Conservation (phyloP, 768 basidiomycete genomes). For the Tulasnella calospora region DNA sequence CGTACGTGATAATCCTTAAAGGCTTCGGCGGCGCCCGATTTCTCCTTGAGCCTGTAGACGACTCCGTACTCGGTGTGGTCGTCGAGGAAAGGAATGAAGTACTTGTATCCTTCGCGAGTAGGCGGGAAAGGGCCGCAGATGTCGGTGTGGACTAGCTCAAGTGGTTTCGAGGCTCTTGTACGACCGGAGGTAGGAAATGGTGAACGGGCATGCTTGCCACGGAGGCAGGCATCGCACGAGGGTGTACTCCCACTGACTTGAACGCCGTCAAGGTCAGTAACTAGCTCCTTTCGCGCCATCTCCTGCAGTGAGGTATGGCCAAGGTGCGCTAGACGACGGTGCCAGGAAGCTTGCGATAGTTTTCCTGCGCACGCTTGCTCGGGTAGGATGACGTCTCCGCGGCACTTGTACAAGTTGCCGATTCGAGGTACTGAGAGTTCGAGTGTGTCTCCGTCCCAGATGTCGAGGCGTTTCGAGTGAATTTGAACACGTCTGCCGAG, state of each 20-base stretch:
- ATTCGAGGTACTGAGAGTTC: too few species aligned
- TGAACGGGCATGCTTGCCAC: too few species aligned
- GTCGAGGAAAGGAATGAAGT: background rate
- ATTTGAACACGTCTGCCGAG: background rate
- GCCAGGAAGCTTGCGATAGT: background rate
- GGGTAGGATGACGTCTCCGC: background rate
- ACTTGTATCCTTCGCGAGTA: background rate
- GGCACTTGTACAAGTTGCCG: background rate
- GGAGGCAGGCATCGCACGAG: background rate
- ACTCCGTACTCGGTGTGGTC: background rate
- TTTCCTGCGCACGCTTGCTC: background rate
- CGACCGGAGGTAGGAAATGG: too few species aligned
- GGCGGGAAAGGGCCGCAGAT: background rate
- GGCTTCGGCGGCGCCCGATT: background rate
- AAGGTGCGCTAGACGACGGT: background rate
- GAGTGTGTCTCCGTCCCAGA: background rate
- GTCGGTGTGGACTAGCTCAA: constrained; percentile 1
- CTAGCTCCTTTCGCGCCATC: background rate
- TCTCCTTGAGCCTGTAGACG: background rate
- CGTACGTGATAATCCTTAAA: background rate
- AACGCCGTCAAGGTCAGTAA: background rate
- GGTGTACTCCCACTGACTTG: background rate
- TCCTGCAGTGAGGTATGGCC: background rate
- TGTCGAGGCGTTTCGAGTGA: background rate
- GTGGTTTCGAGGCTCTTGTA: too few species aligned